These are phyloP conservation scores for Euptelea pleiosperma DNA, from an alignment of 164 flowering plant genomes.

Conservation along the genomic window DNA sequence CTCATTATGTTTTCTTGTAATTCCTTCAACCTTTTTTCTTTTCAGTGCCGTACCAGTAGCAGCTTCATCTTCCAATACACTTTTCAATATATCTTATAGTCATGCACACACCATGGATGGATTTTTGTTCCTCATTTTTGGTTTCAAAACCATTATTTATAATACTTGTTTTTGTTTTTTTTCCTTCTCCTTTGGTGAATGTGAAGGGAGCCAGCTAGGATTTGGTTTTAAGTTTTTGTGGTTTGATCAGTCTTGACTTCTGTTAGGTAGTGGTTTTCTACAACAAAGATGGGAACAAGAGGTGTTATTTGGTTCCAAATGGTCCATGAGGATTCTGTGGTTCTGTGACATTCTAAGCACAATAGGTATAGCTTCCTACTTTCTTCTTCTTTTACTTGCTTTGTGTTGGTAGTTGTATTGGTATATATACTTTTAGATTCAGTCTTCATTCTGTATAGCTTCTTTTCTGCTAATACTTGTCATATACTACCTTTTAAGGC, in stretches of 20 bases:
- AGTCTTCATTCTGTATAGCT: neutral
- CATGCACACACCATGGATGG: too few relatives aligned
- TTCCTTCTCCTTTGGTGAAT: neutral
- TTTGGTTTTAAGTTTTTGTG: neutral
- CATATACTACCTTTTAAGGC: constrained; percentile 36
- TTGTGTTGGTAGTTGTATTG: neutral
- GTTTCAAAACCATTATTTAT: too few relatives aligned
- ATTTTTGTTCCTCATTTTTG: neutral
- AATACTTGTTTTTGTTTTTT: neutral
- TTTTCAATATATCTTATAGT: too few relatives aligned
- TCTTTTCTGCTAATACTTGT: neutral
- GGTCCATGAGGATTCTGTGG: constrained; percentile 87
- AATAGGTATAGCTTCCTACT: constrained; percentile 34
- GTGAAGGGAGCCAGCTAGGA: neutral
- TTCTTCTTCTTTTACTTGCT: neutral
- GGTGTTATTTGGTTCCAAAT: constrained; percentile 73
- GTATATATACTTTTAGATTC: too few relatives aligned
- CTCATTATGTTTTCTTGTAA: too few relatives aligned
- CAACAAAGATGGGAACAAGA: constrained; percentile 39
- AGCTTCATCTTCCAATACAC: too few relatives aligned
- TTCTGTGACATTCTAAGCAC: constrained; percentile 80
- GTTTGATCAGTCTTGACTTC: neutral
- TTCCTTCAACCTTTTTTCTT: too few relatives aligned
- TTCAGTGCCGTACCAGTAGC: too few relatives aligned
- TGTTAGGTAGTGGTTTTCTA: neutral